Base-by-base conservation (phyloP, 768 basidiomycete genomes). In the Pleurotus sapidus region DNA sequence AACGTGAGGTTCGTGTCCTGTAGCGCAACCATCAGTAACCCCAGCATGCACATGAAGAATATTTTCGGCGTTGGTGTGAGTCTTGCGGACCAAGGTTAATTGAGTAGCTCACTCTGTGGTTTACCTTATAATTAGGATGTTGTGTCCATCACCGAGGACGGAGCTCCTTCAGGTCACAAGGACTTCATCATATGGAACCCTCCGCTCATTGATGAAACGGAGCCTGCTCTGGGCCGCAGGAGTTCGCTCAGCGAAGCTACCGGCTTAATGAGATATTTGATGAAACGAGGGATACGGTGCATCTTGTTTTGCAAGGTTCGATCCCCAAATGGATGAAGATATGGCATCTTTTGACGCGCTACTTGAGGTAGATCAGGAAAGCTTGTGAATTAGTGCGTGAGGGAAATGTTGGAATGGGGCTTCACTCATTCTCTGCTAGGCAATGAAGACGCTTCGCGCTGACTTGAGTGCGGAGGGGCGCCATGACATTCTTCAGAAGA, bases 291-390 rank as follows among this genome's bases (percentile, higher is more conserved):
- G 2, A 69, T 94, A 27, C 77, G 91, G 30, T 85, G 88, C 4
- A 94, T 96, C 59, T 71, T 96, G n/a, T 96, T 95, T 67, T 94
- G 92, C 76, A 89, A 91, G 76, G 91, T 88, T 51, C 9, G 30
- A 34, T 62, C 61, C 39, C 30, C 11, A 9, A 11, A 46, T 23
- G 30, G 30, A 34, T 34, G 11, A 34, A 34, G 9, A 34, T 34
- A 34, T 34, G 11, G 8, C 30, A 34, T 34, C 30, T 8, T 34
- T 34, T 34, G 30, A 34, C 30, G 30, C 30, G 30, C 9, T 34
- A 11, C 30, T 11, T 34, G 30, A 11, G 30, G 9, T 62, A 93
- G 91, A 86, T 89, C 27, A 78, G 93, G 34, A 91, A 89, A 73
- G 75, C 79, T 3, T 95, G 93, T 68, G 93, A 95, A 70, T 67